Evolutionary conservation across 2,329 filamentous ascomycete genomes (phyloP).

Genomic region (Camptophora hylomeconis): DNA sequence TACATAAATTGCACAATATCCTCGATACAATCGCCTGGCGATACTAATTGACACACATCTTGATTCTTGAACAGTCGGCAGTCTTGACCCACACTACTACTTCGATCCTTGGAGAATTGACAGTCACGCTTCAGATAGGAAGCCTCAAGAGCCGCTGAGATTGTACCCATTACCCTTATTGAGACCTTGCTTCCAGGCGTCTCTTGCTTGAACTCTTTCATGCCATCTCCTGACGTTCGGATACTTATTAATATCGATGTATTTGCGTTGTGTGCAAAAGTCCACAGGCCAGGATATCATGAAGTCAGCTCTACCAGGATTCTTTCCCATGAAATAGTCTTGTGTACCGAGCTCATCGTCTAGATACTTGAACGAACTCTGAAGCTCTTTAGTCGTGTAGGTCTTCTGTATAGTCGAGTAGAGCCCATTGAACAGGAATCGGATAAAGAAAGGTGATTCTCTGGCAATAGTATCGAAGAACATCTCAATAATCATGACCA

Average conservation of each 20-base stretch:
- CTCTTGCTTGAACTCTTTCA: conserved; percentile 10
- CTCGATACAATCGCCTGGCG: no score
- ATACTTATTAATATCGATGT: conserved; percentile 10
- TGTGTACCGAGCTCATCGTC: conserved; percentile 11
- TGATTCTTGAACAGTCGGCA: no score
- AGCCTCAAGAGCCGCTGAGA: no score
- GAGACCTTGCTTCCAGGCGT: conserved; percentile 15
- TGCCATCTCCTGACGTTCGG: conserved; percentile 12
- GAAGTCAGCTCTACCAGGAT: conserved; percentile 14
- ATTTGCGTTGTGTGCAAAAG: conserved; percentile 4
- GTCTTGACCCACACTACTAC: no score
- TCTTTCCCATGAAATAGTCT: conserved; percentile 14
- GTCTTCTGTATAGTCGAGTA: conserved; percentile 7
- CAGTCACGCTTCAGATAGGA: no score
- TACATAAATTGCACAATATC: no score
- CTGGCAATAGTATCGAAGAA: conserved; percentile 15
- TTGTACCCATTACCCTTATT: conserved; percentile 17
- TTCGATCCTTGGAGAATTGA: no score
- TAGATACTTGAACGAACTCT: conserved; percentile 9
- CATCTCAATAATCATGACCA: conserved; percentile 16
- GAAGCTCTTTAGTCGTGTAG: conserved; percentile 10
- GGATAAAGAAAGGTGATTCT: conserved; percentile 13
- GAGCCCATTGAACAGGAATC: conserved; percentile 9
- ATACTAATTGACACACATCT: no score
- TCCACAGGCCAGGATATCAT: conserved; percentile 13